Evolutionary conservation across 305 asterid genomes (phyloP), one percentile per base, ranked within the genome.

Genomic region (Fraxinus floribunda): DNA sequence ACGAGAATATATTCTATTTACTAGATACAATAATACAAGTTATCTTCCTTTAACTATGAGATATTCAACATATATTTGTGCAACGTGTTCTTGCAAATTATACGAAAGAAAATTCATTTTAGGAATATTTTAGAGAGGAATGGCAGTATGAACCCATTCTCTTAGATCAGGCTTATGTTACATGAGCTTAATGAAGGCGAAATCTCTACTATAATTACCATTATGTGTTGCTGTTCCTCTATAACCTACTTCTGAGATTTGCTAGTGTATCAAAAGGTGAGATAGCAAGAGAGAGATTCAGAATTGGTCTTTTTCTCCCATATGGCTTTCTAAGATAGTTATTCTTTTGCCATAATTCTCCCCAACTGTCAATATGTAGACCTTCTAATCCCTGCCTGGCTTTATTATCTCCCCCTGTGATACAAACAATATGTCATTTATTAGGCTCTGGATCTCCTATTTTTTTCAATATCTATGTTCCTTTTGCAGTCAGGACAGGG

Each of bases 401-500:
- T 6, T n/a, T 57, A 57, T 57, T 1, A 57, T 6, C 66, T 57
- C 26, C 66, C 66, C 24, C 18, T 57, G 29, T 57, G 26, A 57
- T 57, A 18, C 24, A 34, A 79, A 72, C 13, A 52, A 5, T 39
- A 24, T 13, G 11, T 80, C 49, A 29, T 73, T 82, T 5, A 57
- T 7, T 57, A 1, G 26, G 66, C 66, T 18, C 11, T 57, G 26
- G 26, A 57, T 18, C 66, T 57, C 29, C 66, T 18, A 55, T 57
- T n/a, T 55, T 57, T 18, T 57, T 18, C 66, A 18, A 57, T 7
- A 57, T 18, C 29, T 57, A 18, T 57, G 10, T 57, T 75, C 52
- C 87, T 80, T 62, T 84, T 82, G 77, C 78, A 90, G 94, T 89
- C 70, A 89, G 90, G 82, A 90, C 88, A 10, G 94, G 99, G 83